Evolutionary conservation across 169 alveolate species (phyloP), one percentile per base, ranked within the genome.

Genomic region (Eimeria falciformis): DNA sequence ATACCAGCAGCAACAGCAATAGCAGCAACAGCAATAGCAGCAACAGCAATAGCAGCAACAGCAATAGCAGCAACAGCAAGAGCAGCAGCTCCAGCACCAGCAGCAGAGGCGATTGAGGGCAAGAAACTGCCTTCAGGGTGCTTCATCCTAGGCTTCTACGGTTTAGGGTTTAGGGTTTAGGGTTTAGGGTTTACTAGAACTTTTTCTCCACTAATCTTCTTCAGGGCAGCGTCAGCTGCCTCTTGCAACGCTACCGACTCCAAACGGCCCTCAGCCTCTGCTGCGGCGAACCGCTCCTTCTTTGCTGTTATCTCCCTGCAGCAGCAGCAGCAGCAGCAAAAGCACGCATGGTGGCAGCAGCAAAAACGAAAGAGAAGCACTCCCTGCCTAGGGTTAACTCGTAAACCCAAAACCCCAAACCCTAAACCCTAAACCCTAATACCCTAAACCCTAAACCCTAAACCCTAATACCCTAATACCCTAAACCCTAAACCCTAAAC

Each of bases 401-500:
- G n/a, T n/a, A n/a, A n/a, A n/a, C n/a, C n/a, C n/a, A n/a, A n/a
- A n/a, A n/a, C n/a, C n/a, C n/a, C n/a, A n/a, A n/a, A n/a, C n/a
- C n/a, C n/a, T n/a, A n/a, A n/a, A n/a, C n/a, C n/a, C n/a, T n/a
- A n/a, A n/a, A n/a, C n/a, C n/a, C n/a, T n/a, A n/a, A n/a, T n/a
- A n/a, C n/a, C n/a, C n/a, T n/a, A n/a, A n/a, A n/a, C n/a, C n/a
- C n/a, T n/a, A n/a, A n/a, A n/a, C n/a, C n/a, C n/a, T n/a, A n/a
- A n/a, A n/a, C n/a, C n/a, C n/a, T n/a, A n/a, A n/a, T n/a, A 58
- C 18, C 78, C 29, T 29, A 25, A 66, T 25, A 25, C 29, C 78
- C 78, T 66, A 66, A 66, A 66, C 78, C 78, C 78, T 66, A 66
- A 66, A 66, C 78, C 78, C 78, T 66, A 66, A 66, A 71, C 83